These are phyloP conservation scores for Rhynchospora pubera DNA, from an alignment of 176 grass and related monocot genomes.

Conservation along the genomic window DNA sequence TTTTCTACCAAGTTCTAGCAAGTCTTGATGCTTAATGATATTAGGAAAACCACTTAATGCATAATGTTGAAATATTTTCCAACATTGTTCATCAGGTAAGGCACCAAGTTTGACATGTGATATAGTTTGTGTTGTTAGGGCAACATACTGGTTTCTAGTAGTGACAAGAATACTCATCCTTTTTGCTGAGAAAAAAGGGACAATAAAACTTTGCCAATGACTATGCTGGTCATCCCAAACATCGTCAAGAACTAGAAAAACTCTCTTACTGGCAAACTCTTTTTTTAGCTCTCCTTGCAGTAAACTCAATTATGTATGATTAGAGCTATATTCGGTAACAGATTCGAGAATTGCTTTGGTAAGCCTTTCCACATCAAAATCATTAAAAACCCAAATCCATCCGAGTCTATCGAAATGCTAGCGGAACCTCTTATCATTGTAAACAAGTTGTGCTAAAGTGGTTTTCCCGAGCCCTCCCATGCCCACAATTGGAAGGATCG, in stretches of 20 bases:
- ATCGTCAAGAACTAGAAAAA: conserved; percentile 22
- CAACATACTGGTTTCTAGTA: not conserved
- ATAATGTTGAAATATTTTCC: not conserved
- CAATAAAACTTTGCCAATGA: not conserved
- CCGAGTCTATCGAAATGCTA: not conserved
- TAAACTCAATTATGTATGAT: not conserved
- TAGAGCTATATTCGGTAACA: not conserved
- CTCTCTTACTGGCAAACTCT: not conserved
- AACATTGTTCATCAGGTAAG: not conserved
- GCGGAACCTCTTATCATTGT: conserved; percentile 1
- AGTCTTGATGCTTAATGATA: not conserved
- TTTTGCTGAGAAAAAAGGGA: not conserved
- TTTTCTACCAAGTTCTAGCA: not conserved
- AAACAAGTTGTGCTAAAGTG: conserved; percentile 19
- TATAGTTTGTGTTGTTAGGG: not conserved
- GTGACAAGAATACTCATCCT: not conserved
- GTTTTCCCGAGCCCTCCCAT: conserved; percentile 28
- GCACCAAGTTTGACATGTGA: not conserved
- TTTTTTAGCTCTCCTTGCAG: not conserved
- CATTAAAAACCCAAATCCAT: conserved; percentile 10
- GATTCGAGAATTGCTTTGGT: conserved; percentile 14
- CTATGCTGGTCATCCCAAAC: conserved; percentile 7
- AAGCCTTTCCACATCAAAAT: conserved; percentile 10
- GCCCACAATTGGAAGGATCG: conserved; percentile 23
- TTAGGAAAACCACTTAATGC: conserved; percentile 3